Base-by-base conservation (phyloP, 2,329 filamentous ascomycete genomes). In the Fusarium sambucinum region DNA sequence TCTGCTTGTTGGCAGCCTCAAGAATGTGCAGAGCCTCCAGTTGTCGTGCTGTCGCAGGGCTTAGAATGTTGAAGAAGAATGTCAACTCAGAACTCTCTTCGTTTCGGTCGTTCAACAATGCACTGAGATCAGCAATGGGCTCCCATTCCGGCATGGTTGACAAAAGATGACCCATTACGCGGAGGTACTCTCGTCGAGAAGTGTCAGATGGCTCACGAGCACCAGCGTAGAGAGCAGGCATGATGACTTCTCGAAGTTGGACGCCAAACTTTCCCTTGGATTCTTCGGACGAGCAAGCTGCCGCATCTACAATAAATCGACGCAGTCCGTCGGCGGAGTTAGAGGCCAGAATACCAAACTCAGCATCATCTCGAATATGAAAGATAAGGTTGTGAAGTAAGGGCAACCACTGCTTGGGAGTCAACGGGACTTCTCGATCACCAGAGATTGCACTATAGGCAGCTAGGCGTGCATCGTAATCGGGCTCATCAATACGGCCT, bases 1-100 rank as follows among this genome's bases (percentile, higher is more conserved):
- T 84, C 57, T 85, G 85, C 12, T 83, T 78, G 56, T 92, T 92
- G 66, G 91, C 90, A 11, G 85, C 82, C 57, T 92, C 89, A 14
- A 99, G 83, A 58, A 93, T 86, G 61, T 92, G 89, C 37, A 99
- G 82, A 4, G 96, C 94, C 71, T 94, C 91, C 55, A 96, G 85
- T 73, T 97, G 92, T 68, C 93, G 90, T 62, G 96, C 90, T 35
- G 94, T 90, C 52, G 97, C 94, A 47, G 97, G 95, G 74, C 96
- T 94, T 35, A 98, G 83, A 44, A 98, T 89, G 73, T 98, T 97
- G 78, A 88, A 92, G 82, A 98, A 99, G 82, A 99, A 97, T 1
- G 92, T 92, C 13, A 85, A 82, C 59, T 87, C 85, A 2, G 82
- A 78, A 25, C 82, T 79, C 46, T 94, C 92, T 63, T 96, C 93